A percentile compares a stretch with the other conserved stretches of the same genome.
phyloP scores from a whole-genome alignment of 176 grass and related monocot species.

The Oropetium thomaeum region DNA sequence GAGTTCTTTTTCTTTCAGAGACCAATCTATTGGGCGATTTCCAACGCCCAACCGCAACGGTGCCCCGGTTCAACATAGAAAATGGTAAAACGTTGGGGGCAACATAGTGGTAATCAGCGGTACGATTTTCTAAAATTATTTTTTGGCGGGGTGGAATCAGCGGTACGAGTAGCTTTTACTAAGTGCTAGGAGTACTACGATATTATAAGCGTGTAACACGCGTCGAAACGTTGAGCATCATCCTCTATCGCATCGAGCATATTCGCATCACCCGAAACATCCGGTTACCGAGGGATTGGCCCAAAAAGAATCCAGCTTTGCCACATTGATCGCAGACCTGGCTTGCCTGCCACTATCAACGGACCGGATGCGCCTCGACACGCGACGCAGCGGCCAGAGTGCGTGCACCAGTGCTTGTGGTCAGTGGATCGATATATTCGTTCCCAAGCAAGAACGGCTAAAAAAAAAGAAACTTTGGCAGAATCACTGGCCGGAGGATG shows the following conservation, averaged over 20 bases:
- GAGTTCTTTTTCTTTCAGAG: too few relatives aligned
- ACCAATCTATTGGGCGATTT: too few relatives aligned
- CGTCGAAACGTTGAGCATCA: background rate
- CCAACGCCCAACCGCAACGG: too few relatives aligned
- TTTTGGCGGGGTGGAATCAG: too few relatives aligned
- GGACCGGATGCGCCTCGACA: background rate
- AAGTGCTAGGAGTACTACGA: too few relatives aligned
- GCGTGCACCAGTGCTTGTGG: background rate
- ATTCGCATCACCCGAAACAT: background rate
- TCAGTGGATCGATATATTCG: background rate
- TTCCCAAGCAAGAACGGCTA: background rate
- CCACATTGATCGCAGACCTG: background rate
- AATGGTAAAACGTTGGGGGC: too few relatives aligned
- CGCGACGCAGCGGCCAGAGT: background rate
- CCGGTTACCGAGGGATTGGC: background rate
- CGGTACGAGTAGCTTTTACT: too few relatives aligned
- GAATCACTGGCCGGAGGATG: background rate
- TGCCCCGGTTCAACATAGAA: too few relatives aligned
- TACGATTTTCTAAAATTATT: too few relatives aligned
- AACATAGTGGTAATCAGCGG: too few relatives aligned
- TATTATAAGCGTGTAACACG: too few relatives aligned
- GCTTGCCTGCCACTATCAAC: background rate
- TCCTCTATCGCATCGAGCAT: background rate
- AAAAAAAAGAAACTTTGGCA: background rate
- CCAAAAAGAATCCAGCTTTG: background rate